These are phyloP conservation scores for Gossypium arboreum DNA, from an alignment of 345 rosid species.

Conservation along the genomic window DNA sequence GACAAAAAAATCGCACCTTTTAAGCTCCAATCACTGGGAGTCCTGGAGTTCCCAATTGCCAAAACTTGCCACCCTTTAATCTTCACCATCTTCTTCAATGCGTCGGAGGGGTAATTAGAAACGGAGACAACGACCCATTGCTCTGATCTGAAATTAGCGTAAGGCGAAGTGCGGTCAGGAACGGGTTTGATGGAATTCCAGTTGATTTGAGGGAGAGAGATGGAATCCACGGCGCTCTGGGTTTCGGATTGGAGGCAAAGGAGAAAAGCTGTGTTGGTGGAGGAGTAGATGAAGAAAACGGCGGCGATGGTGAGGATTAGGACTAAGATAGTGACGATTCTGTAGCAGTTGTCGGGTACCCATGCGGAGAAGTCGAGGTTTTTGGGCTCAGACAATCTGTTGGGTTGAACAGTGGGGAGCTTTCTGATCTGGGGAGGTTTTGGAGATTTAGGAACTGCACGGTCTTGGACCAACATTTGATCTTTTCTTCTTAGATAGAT, in stretches of 20 bases:
- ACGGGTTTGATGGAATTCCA: conserved; percentile 61
- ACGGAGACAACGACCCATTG: conserved; percentile 89
- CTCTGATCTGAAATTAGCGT: conserved; percentile 66
- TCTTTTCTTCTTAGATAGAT: neutral
- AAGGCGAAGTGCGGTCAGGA: conserved; percentile 61
- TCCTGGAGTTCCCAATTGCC: conserved; percentile 79
- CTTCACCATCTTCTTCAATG: conserved; percentile 53
- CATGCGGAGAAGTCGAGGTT: conserved; percentile 82
- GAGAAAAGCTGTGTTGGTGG: conserved; percentile 61
- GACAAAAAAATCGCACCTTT: conserved; percentile 87
- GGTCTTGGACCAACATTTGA: conserved; percentile 90
- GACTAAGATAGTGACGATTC: conserved; percentile 38
- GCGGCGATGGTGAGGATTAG: conserved; percentile 55
- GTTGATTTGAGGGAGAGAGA: conserved; percentile 57
- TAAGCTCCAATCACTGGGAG: conserved; percentile 80
- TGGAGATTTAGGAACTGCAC: conserved; percentile 40
- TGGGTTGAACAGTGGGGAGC: conserved; percentile 41
- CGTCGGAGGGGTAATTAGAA: conserved; percentile 63
- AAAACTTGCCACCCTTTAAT: conserved; percentile 94
- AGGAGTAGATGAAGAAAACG: conserved; percentile 65
- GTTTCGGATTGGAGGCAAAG: conserved; percentile 61
- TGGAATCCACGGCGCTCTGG: conserved; percentile 46
- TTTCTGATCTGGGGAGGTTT: conserved; percentile 49
- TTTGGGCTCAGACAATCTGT: conserved; percentile 57
- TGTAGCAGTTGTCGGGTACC: conserved; percentile 59